Base-by-base conservation (phyloP, 176 grass and related monocot species). In the Triticum timopheevii region DNA sequence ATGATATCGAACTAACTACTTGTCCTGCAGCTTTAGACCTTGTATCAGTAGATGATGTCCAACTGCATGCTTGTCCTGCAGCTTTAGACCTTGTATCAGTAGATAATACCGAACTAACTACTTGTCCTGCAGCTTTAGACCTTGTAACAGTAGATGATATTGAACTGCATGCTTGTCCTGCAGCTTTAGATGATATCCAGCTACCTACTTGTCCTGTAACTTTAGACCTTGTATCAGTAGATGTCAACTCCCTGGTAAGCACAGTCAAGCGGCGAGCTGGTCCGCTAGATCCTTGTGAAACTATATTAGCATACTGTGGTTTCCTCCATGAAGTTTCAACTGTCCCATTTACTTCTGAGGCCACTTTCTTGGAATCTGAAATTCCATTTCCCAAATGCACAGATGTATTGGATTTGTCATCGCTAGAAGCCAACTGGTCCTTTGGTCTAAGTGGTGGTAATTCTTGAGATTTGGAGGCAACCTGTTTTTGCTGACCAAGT, bases 241-340 rank as follows among this genome's bases (percentile, higher is more conserved):
- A 74, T 80, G 67, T 24, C 19, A 20, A 50, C 23, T 23, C 76
- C 65, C 88, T 86, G 31, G 79, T 72, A 65, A 90, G 88, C 64
- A 90, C 72, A 86, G 88, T 90, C 86, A 90, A 86, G 47, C 84
- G 79, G 13, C 79, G 84, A 78, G 6, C 42, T 64, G 84, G 33
- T 40, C 23, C 84, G 50, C 24, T 85, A 64, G 81, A 85, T 54
- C 84, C 84, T 86, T 90, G 73, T 42, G 88, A 78, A 82, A 86
- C 88, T 56, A 78, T 58, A 71, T 63, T 82, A 65, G 75, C 73
- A 83, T 90, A 90, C 10, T 86, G 84, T 90, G 54, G 73, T 49
- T 86, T 83, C 56, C 63, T 78, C 77, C 45, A 58, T 50, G 25
- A 69, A 49, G 42, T 82, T 44, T 82, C 79, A 78, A 49, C 76